Base-by-base conservation (phyloP, 148 eudicot genomes). In the Rhododendron molle region DNA sequence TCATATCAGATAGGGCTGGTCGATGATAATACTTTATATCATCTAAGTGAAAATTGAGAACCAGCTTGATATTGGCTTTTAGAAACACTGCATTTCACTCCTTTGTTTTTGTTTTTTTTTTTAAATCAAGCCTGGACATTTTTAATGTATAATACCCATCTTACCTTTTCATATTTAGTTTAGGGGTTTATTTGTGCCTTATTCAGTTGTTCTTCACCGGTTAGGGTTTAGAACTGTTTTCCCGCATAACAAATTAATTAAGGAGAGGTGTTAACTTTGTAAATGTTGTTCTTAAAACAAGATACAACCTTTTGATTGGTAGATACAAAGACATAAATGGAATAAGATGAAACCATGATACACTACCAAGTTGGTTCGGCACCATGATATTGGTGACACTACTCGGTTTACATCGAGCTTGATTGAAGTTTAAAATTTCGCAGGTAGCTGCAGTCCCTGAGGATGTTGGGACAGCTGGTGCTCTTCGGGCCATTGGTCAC, bases 391-490 rank as follows among this genome's bases (percentile, higher is more conserved):
- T 40, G 44, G 44, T 34, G 58, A 9, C 14, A 56, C n/a, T 32
- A 36, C 36, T 47, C 18, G 44, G 56, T 83, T 43, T 16, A 38
- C 16, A 65, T 32, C 5, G 52, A 30, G 83, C 56, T 58, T 65
- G 71, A 52, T 34, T 71, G 38, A 32, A 76, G 12, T 83, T 81
- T 81, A 10, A 80, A 49, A 50, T 38, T 84, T 52, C 89, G 76
- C 92, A 96, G 99, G 99, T 97, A 50, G 97, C 93, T 86, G 89
- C 94, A 50, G 98, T 93, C 83, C 94, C 98, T 65, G 99, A 97
- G 90, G 99, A 97, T 81, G 91, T 92, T 85, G 99, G 99, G 83
- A 94, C 97, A 83, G 99, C 99, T 87, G 98, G 93, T 86, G 98
- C 99, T 52, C 93, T 97, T 84, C 92, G 98, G 80, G 95, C 96